Percentiles rank a stretch among this genome's conserved stretches.
Evolutionary conservation across 768 basidiomycete species (phyloP).

Genomic region (Saitozyma podzolica): DNA sequence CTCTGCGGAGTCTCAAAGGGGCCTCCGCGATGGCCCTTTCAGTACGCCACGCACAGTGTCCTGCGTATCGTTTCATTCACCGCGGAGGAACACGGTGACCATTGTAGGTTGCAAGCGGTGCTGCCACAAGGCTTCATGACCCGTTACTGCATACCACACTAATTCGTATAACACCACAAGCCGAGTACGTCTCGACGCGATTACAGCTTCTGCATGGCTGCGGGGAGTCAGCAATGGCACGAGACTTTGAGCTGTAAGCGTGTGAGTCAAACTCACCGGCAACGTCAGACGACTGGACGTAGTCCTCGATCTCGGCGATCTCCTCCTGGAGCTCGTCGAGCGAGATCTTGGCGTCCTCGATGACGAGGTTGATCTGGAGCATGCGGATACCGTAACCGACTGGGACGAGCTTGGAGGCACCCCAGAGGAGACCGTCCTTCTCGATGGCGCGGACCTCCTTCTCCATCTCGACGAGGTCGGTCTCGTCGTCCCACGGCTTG

Average conservation of each 20-base stretch:
- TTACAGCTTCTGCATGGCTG: slow-evolving; percentile 50
- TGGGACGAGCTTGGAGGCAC: slow-evolving; percentile 84
- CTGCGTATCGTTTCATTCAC: too few species aligned
- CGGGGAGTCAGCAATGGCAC: slow-evolving; percentile 8
- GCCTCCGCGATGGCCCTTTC: too few species aligned
- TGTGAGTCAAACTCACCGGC: slow-evolving; percentile 56
- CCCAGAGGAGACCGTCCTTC: slow-evolving; percentile 92
- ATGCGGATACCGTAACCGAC: slow-evolving; percentile 92
- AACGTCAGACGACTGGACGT: slow-evolving; percentile 82
- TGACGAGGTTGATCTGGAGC: slow-evolving; percentile 69
- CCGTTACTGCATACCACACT: too few species aligned
- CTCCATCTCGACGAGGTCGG: slow-evolving; percentile 89
- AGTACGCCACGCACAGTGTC: too few species aligned
- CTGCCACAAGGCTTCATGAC: too few species aligned
- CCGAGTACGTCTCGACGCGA: too few species aligned
- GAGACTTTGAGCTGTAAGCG: not conserved
- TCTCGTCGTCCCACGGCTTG: slow-evolving; percentile 99
- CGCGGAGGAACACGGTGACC: too few species aligned
- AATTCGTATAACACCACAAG: too few species aligned
- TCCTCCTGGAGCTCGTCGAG: slow-evolving; percentile 91
- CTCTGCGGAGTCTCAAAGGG: too few species aligned
- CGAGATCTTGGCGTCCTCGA: slow-evolving; percentile 93
- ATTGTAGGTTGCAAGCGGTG: too few species aligned
- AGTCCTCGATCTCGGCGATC: slow-evolving; percentile 63
- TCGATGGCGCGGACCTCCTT: slow-evolving; percentile 78